Base-by-base conservation (phyloP, 345 rosid species). In the Moricandia arvensis region DNA sequence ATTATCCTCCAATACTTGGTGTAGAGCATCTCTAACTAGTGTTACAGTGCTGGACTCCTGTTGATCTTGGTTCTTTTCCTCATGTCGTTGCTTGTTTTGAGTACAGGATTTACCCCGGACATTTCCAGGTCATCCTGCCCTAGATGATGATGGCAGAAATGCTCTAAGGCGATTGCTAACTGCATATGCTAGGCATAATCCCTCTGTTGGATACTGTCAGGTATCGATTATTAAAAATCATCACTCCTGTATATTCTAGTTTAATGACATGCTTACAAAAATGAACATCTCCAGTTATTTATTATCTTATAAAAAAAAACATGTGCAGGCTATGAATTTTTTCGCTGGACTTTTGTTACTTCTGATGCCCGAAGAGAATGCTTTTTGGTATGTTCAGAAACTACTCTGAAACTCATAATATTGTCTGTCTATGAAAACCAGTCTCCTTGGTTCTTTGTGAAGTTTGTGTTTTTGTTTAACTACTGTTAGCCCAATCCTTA, bases 291-390 rank as follows among this genome's bases (percentile, higher is more conserved):
- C 17, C 30, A 27, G n/a, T 62, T 27, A 68, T 18, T 29, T 59
- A 41, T 21, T 55, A 41, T 63, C 13, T 57, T 66, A 63, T 67
- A 31, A 53, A 43, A 49, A 73, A 6, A 53, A 47, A 73, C 13
- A 24, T 51, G 49, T 69, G 78, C 90, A 95, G 97, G 99, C 99
- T 60, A 95, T 95, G 99, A 95, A 95, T 80, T 95, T 92, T 82
- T 95, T 95, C 70, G 97, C 99, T 76, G 99, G 96, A 53, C 83
- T 95, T 59, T 88, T 95, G 55, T 88, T 95, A 55, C 92, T 95
- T 79, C 82, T 95, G 82, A 95, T 95, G 99, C 93, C 99, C 0
- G 98, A 95, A 85, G 99, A 95, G 83, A 92, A 95, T 88, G 98
- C 99, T 57, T 95, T 95, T 82, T 92, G 97, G 99, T 94, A 86